phyloP scores from a whole-genome alignment of 805 yeast species.

The Hanseniaspora meyeri region DNA sequence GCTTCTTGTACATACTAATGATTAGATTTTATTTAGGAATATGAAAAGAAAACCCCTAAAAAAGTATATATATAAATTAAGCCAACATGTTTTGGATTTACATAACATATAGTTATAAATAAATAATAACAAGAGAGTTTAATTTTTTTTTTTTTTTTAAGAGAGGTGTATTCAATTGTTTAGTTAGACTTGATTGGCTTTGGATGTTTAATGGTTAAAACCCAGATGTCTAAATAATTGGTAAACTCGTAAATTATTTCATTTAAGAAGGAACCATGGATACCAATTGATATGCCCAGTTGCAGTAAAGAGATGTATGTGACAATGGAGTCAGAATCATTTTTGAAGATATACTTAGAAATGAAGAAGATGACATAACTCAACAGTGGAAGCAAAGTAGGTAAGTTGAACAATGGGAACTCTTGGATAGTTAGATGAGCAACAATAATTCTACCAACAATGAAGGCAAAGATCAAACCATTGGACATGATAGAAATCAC shows the following conservation, averaged over 20 bases:
- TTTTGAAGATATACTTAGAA: slow-evolving; percentile 19
- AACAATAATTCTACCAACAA: slow-evolving; percentile 81
- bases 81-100: too few species aligned
- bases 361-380: slow-evolving; percentile 32
- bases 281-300: slow-evolving; percentile 52
- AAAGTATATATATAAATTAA: slow-evolving; percentile 3
- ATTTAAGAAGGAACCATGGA: slow-evolving; percentile 59
- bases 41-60: not conserved
- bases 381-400: slow-evolving; percentile 50
- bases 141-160: not conserved
- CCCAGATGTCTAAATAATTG: slow-evolving; percentile 68
- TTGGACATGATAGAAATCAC: slow-evolving; percentile 56
- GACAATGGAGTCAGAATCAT: slow-evolving; percentile 33
- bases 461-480: slow-evolving; percentile 66
- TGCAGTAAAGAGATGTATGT: slow-evolving; percentile 50
- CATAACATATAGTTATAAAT: not conserved
- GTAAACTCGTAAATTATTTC: slow-evolving; percentile 75
- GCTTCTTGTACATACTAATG: slow-evolving; percentile 11
- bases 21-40: not conserved
- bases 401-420: slow-evolving; percentile 63
- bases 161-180: not conserved
- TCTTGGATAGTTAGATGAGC: slow-evolving; percentile 72
- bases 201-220: slow-evolving; percentile 71
- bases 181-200: slow-evolving; percentile 29
- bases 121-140: too few species aligned